Conservation (phyloP, 75 land plant genomes). For the Pinus tabuliformis region DNA sequence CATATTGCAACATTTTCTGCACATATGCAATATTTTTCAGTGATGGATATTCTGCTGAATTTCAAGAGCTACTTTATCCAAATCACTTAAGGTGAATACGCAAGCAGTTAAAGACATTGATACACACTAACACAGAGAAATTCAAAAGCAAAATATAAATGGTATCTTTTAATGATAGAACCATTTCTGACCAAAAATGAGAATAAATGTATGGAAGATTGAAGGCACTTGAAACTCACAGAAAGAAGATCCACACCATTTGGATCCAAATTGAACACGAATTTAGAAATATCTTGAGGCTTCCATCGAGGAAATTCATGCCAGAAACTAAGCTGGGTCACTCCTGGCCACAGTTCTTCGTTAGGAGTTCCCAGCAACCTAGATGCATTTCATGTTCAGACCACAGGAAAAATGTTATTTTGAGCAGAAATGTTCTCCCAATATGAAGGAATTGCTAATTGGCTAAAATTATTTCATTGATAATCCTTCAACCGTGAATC, state of each 20-base stretch:
- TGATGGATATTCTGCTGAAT: too few relatives aligned
- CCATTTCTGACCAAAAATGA: background rate
- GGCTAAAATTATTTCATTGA: background rate
- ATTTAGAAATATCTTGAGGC: constrained; percentile 18
- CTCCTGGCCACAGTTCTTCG: constrained; percentile 54
- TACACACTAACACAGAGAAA: background rate
- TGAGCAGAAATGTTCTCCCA: too few relatives aligned
- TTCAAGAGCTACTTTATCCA: too few relatives aligned
- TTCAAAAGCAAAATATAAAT: background rate
- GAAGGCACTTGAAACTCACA: constrained; percentile 14
- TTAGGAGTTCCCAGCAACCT: constrained; percentile 57
- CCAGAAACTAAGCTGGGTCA: constrained; percentile 43
- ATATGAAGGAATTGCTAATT: background rate
- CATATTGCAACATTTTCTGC: constrained; percentile 46
- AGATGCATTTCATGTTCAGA: background rate
- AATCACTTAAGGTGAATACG: too few relatives aligned
- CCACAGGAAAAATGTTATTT: background rate
- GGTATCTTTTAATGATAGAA: background rate
- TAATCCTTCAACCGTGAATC: background rate
- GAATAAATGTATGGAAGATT: background rate
- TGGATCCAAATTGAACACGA: constrained; percentile 28
- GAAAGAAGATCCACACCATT: constrained; percentile 39
- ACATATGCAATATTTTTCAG: background rate
- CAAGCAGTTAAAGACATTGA: too few relatives aligned
- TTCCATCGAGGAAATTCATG: constrained; percentile 60